Percentiles rank a stretch among this genome's conserved stretches.
These are phyloP conservation scores for Mycena leptocephala DNA, from an alignment of 768 basidiomycete species.

Conservation along the genomic window DNA sequence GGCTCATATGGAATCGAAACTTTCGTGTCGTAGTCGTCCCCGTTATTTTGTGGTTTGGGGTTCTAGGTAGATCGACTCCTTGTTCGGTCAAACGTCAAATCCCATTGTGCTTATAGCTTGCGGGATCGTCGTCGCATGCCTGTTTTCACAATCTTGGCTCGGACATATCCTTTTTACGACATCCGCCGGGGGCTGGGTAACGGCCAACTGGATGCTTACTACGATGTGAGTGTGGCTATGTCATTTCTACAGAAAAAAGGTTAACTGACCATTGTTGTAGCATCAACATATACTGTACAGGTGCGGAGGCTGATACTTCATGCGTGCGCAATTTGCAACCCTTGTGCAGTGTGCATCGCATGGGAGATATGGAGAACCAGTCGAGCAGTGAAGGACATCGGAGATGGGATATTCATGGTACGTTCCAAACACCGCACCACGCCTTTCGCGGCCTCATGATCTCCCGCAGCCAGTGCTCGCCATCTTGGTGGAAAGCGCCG, in stretches of 20 bases:
- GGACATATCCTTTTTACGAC: neutral
- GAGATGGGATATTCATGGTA: slow-evolving; percentile 1
- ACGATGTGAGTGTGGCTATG: neutral
- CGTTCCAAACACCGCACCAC: neutral
- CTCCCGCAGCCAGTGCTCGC: neutral
- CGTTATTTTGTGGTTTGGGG: neutral
- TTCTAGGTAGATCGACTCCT: neutral
- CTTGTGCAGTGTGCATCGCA: neutral
- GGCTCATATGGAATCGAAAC: slow-evolving; percentile 16
- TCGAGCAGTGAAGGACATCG: neutral
- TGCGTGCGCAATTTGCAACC: neutral
- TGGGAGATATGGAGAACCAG: slow-evolving; percentile 14
- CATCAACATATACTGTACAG: slow-evolving; percentile 11
- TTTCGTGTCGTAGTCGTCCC: neutral
- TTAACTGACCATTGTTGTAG: neutral
- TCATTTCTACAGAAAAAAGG: neutral
- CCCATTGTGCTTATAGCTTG: neutral
- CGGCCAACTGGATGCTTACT: slow-evolving; percentile 1
- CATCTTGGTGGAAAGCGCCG: slow-evolving; percentile 2
- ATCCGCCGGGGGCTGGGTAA: neutral
- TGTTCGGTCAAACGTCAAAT: neutral
- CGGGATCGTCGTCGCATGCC: neutral
- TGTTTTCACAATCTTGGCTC: neutral
- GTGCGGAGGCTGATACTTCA: neutral
- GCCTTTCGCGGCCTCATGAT: neutral